A percentile compares a stretch with the other conserved stretches of the same genome.
These are phyloP conservation scores for Colletotrichum sp. DNA, from an alignment of 2,329 filamentous ascomycete genomes.

Conservation along the genomic window DNA sequence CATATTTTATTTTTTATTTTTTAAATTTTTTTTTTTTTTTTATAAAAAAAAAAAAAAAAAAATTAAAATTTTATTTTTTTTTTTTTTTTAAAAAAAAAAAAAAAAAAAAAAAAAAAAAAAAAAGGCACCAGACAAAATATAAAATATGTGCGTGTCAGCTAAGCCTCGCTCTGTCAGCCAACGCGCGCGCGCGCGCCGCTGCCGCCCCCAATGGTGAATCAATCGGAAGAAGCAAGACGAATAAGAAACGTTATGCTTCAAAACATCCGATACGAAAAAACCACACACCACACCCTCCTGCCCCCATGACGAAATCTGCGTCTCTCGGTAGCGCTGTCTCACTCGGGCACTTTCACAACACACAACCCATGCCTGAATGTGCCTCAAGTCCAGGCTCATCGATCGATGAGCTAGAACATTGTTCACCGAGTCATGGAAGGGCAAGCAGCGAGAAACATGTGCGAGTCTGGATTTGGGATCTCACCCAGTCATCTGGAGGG, in stretches of 20 bases:
- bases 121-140: neutral
- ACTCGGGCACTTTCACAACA: neutral
- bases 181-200: neutral
- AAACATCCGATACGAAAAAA: neutral
- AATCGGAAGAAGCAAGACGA: neutral
- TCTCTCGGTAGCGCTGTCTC: neutral
- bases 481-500: neutral
- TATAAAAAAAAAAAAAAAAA: too few relatives aligned
- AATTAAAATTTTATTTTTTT: too few relatives aligned
- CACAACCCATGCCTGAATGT: neutral
- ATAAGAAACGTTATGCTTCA: neutral
- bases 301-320: neutral
- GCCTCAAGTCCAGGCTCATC: neutral
- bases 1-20: too few relatives aligned
- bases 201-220: neutral
- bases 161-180: neutral
- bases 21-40: too few relatives aligned
- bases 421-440: neutral
- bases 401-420: neutral
- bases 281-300: neutral
- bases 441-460: neutral
- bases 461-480: neutral
- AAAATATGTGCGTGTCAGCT: neutral
- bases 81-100: neutral
- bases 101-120: neutral